A percentile compares a stretch with the other conserved stretches of the same genome.
These are phyloP conservation scores for Neophaeococcomyces aloes DNA, from an alignment of 2,329 filamentous ascomycete genomes.

Conservation along the genomic window DNA sequence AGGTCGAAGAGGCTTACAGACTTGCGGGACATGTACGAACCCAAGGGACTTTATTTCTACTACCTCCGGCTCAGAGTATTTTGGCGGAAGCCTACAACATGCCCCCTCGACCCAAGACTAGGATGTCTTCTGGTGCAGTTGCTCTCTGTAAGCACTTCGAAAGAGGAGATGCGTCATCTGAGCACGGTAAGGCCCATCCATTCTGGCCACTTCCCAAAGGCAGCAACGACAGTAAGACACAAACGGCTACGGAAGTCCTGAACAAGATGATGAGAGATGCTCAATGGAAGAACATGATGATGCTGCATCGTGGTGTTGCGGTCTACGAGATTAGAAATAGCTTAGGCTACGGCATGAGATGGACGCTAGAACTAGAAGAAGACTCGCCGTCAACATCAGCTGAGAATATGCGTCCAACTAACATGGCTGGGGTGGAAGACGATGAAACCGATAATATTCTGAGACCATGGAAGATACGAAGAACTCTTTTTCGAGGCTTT, in stretches of 20 bases:
- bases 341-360: slow-evolving; percentile 20
- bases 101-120: slow-evolving; percentile 18
- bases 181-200: slow-evolving; percentile 17
- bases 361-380: slow-evolving; percentile 16
- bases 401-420: background rate
- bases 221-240: slow-evolving; percentile 21
- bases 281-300: slow-evolving; percentile 21
- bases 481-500: slow-evolving; percentile 18
- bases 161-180: slow-evolving; percentile 10
- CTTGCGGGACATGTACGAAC: slow-evolving; percentile 15
- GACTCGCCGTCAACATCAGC: background rate
- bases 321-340: slow-evolving; percentile 21
- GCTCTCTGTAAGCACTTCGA: slow-evolving; percentile 23
- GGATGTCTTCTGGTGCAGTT: slow-evolving; percentile 20
- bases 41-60: slow-evolving; percentile 21
- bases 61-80: slow-evolving; percentile 13
- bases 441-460: background rate
- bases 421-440: background rate
- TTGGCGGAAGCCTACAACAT: slow-evolving; percentile 17
- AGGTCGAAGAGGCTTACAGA: slow-evolving; percentile 15
- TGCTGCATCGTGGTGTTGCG: slow-evolving; percentile 19
- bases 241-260: slow-evolving; percentile 15
- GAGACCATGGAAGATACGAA: slow-evolving; percentile 14
- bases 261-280: slow-evolving; percentile 16
- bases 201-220: slow-evolving; percentile 19